Percentiles rank a stretch among this genome's conserved stretches.
phyloP scores from a whole-genome alignment of 179 eudicot species.

The Drosera spatulata region DNA sequence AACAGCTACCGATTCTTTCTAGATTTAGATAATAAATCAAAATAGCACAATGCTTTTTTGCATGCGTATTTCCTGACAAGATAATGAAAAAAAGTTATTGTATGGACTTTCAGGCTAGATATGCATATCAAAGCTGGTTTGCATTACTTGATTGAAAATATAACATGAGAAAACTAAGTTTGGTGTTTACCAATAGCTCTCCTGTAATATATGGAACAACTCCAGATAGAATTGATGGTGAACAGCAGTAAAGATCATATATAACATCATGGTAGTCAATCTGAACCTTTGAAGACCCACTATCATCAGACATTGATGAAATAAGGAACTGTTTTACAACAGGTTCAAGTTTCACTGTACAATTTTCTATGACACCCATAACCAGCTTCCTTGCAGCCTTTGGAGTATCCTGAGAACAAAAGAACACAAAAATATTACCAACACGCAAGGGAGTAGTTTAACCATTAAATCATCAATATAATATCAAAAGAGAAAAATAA shows the following conservation, averaged over 20 bases:
- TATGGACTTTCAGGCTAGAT: no score
- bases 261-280: slow-evolving; percentile 80
- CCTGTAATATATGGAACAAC: slow-evolving; percentile 85
- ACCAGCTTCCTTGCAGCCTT: slow-evolving; percentile 82
- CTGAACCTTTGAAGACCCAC: slow-evolving; percentile 28
- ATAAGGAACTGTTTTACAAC: slow-evolving; percentile 71
- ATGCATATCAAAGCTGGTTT: no score
- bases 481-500: background rate
- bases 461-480: background rate
- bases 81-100: no score
- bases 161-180: no score
- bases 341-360: slow-evolving; percentile 85
- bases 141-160: no score
- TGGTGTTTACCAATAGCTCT: slow-evolving; percentile 73
- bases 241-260: slow-evolving; percentile 77
- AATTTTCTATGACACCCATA: slow-evolving; percentile 64
- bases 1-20: no score
- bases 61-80: no score
- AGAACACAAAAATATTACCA: slow-evolving; percentile 5
- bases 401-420: slow-evolving; percentile 43
- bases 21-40: no score
- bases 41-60: no score
- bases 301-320: slow-evolving; percentile 82
- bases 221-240: slow-evolving; percentile 81
- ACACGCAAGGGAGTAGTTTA: background rate